Conservation (phyloP, 2,329 filamentous ascomycete genomes). For the Acephala macrosclerotiorum region DNA sequence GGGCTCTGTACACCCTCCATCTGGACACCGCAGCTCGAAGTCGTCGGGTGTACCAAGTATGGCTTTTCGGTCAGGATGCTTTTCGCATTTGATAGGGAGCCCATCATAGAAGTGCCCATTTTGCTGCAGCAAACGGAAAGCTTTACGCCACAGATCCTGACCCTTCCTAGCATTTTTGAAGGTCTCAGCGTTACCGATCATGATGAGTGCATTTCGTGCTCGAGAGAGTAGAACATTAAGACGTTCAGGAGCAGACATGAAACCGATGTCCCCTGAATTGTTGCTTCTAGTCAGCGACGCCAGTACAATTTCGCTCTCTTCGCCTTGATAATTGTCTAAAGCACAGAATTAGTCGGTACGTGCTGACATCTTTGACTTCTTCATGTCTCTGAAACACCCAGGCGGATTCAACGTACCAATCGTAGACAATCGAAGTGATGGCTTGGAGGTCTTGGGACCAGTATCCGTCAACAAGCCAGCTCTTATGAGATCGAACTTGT, state of each 20-base stretch:
- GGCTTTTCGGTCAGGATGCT: slow-evolving; percentile 59
- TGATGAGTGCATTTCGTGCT: slow-evolving; percentile 69
- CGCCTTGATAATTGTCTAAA: slow-evolving; percentile 79
- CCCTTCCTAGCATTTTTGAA: slow-evolving; percentile 68
- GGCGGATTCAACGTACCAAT: slow-evolving; percentile 60
- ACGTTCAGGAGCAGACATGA: slow-evolving; percentile 70
- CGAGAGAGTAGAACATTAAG: slow-evolving; percentile 75
- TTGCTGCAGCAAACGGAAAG: slow-evolving; percentile 63
- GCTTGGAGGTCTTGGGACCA: slow-evolving; percentile 58
- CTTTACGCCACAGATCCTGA: slow-evolving; percentile 60
- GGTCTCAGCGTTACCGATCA: slow-evolving; percentile 74
- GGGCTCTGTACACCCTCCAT: slow-evolving; percentile 71
- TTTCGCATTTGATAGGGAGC: slow-evolving; percentile 65
- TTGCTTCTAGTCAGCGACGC: slow-evolving; percentile 75
- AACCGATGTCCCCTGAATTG: slow-evolving; percentile 68
- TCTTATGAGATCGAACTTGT: slow-evolving; percentile 66
- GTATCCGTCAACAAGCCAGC: slow-evolving; percentile 67
- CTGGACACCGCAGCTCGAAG: slow-evolving; percentile 68
- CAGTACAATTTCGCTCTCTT: slow-evolving; percentile 78
- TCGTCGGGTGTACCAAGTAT: slow-evolving; percentile 59
- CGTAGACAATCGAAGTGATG: slow-evolving; percentile 67
- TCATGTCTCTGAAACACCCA: not conserved
- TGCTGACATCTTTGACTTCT: not conserved
- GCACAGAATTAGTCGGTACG: slow-evolving; percentile 13
- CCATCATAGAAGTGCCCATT: slow-evolving; percentile 64